Evolutionary conservation across 345 rosid genomes (phyloP).

Genomic region (Gossypium arboreum): DNA sequence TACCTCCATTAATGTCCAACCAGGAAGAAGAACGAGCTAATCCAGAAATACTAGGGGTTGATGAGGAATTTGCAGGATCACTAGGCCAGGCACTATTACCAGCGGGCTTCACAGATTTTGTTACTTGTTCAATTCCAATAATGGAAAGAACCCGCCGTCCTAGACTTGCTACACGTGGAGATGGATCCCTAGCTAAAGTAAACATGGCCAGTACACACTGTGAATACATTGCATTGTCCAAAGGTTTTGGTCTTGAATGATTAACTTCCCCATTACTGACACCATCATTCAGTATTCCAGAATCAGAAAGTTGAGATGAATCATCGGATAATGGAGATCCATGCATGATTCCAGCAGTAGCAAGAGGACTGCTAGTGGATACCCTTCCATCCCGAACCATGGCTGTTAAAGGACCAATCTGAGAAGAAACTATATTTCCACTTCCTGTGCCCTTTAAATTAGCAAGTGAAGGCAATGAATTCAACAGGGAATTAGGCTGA

Average conservation of each 20-base stretch:
- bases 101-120: slow-evolving; percentile 53
- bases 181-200: slow-evolving; percentile 90
- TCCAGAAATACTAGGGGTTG: slow-evolving; percentile 58
- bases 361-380: slow-evolving; percentile 83
- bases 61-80: slow-evolving; percentile 50
- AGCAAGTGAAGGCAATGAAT: slow-evolving; percentile 75
- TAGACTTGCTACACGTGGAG: slow-evolving; percentile 79
- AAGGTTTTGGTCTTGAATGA: slow-evolving; percentile 55
- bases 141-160: slow-evolving; percentile 79
- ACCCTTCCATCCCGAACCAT: slow-evolving; percentile 66
- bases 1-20: slow-evolving; percentile 95
- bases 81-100: slow-evolving; percentile 42
- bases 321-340: slow-evolving; percentile 97
- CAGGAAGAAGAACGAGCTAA: slow-evolving; percentile 91
- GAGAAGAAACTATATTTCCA: slow-evolving; percentile 73
- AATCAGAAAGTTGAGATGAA: slow-evolving; percentile 93
- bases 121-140: slow-evolving; percentile 89
- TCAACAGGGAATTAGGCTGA: slow-evolving; percentile 70
- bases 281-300: slow-evolving; percentile 67
- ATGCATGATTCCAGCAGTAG: slow-evolving; percentile 80
- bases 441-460: slow-evolving; percentile 66
- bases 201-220: slow-evolving; percentile 77
- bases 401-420: slow-evolving; percentile 61
- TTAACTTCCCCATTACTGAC: slow-evolving; percentile 75
- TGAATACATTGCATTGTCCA: slow-evolving; percentile 76